Percentiles rank a stretch among this genome's conserved stretches.
Conservation (phyloP, 2,329 filamentous ascomycete genomes). For the Diplodia scrobiculata region DNA sequence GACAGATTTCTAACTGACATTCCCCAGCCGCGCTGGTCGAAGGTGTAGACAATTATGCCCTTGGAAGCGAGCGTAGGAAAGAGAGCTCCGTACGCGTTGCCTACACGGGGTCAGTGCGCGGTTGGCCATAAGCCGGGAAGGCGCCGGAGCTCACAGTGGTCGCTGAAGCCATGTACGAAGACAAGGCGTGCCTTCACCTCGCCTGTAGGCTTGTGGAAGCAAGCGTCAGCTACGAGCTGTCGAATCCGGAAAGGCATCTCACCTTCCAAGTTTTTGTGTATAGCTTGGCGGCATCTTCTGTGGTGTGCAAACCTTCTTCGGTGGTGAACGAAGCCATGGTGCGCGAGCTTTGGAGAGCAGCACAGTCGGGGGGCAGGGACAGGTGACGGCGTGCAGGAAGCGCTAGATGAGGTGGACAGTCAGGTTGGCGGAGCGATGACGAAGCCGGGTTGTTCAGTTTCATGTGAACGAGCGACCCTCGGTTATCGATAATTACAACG, state of each 20-base stretch:
- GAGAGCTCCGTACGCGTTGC: slow-evolving; percentile 73
- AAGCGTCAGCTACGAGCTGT: slow-evolving; percentile 24
- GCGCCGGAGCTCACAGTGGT: slow-evolving; percentile 60
- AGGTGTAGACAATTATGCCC: slow-evolving; percentile 74
- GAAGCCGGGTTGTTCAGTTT: slow-evolving; percentile 4
- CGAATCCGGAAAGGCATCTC: slow-evolving; percentile 12
- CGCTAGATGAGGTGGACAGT: background rate
- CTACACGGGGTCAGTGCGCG: slow-evolving; percentile 36
- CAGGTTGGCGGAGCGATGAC: slow-evolving; percentile 12
- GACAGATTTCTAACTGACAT: slow-evolving; percentile 63
- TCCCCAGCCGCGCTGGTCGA: slow-evolving; percentile 91
- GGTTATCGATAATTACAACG: slow-evolving; percentile 18
- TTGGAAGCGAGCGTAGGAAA: slow-evolving; percentile 69
- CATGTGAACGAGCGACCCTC: slow-evolving; percentile 18
- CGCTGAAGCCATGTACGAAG: slow-evolving; percentile 87
- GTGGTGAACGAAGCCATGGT: slow-evolving; percentile 41
- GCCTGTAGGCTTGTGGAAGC: slow-evolving; percentile 55
- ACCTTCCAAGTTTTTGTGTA: slow-evolving; percentile 67
- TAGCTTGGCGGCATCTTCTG: slow-evolving; percentile 57
- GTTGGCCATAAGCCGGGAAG: background rate
- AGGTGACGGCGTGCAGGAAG: background rate
- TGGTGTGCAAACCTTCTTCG: slow-evolving; percentile 56
- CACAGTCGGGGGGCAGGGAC: too few species aligned
- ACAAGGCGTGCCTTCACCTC: slow-evolving; percentile 69
- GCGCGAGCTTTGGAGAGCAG: background rate